These are phyloP conservation scores for Plasmodium gallinaceum DNA, from an alignment of 169 alveolate genomes.

Conservation along the genomic window DNA sequence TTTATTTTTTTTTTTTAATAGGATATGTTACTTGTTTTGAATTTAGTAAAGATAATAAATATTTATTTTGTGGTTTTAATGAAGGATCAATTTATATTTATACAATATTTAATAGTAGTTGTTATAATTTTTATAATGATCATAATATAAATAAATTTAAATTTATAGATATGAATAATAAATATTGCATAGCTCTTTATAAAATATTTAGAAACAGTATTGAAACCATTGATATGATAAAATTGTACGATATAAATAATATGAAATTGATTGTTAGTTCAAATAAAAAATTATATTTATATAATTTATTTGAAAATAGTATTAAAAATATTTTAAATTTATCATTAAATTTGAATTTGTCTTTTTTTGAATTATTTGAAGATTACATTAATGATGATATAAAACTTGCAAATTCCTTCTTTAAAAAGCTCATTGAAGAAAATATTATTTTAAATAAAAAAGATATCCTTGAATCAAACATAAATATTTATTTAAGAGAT, in stretches of 20 bases:
- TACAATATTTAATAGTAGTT: not conserved
- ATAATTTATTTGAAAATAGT: not conserved
- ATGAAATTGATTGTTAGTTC: not conserved
- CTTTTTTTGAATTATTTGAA: not conserved
- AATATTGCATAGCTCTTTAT: conserved; percentile 7
- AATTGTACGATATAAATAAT: not conserved
- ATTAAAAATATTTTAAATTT: not conserved
- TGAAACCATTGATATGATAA: conserved; percentile 1
- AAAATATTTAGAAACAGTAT: not conserved
- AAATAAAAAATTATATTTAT: conserved; percentile 6
- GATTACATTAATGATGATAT: not conserved
- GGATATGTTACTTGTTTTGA: conserved; percentile 2
- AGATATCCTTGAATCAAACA: not conserved
- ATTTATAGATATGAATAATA: conserved; percentile 10
- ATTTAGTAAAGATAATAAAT: conserved; percentile 4
- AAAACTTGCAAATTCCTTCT: not conserved
- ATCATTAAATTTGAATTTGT: not conserved
- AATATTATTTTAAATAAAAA: not conserved
- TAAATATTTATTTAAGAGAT: not conserved
- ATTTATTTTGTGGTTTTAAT: conserved; percentile 3
- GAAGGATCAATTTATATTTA: conserved; percentile 5
- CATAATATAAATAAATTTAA: not conserved
- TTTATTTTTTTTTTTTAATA: not conserved
- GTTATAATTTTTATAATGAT: not conserved
- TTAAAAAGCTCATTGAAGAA: not conserved